Evolutionary conservation across 2,329 filamentous ascomycete genomes (phyloP).

Genomic region (Hypoxylon sp.): DNA sequence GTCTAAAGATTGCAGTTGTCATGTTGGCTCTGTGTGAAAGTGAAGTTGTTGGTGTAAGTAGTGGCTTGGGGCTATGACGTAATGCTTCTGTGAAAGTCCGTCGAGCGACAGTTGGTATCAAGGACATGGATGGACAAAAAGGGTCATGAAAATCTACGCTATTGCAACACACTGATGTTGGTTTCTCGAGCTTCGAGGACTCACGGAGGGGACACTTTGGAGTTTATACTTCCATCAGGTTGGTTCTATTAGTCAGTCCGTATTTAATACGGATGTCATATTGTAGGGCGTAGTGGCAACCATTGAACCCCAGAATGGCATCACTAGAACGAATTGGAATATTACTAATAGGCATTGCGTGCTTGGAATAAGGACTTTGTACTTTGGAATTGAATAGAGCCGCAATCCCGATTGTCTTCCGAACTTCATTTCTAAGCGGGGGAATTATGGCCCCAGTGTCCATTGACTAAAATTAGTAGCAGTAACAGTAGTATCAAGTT

Average conservation of each 20-base stretch:
- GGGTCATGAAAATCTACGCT: slow-evolving; percentile 5
- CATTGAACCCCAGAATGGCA: slow-evolving; percentile 26
- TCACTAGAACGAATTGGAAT: slow-evolving; percentile 27
- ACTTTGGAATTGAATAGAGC: neutral
- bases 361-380: slow-evolving; percentile 13
- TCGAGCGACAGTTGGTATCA: slow-evolving; percentile 24
- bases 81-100: slow-evolving; percentile 26
- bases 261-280: slow-evolving; percentile 1
- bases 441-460: slow-evolving; percentile 16
- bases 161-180: neutral
- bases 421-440: slow-evolving; percentile 31
- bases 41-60: slow-evolving; percentile 2
- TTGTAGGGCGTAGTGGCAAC: slow-evolving; percentile 16
- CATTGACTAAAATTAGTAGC: slow-evolving; percentile 8
- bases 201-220: neutral
- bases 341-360: slow-evolving; percentile 26
- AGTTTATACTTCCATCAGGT: slow-evolving; percentile 8
- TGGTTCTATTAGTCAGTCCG: slow-evolving; percentile 18
- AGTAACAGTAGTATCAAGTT: neutral
- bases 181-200: neutral
- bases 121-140: slow-evolving; percentile 27
- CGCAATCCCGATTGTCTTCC: slow-evolving; percentile 26
- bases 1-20: slow-evolving; percentile 70
- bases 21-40: slow-evolving; percentile 54
- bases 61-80: slow-evolving; percentile 4